Base-by-base conservation (phyloP, 768 basidiomycete genomes). In the Leccinum broughii region DNA sequence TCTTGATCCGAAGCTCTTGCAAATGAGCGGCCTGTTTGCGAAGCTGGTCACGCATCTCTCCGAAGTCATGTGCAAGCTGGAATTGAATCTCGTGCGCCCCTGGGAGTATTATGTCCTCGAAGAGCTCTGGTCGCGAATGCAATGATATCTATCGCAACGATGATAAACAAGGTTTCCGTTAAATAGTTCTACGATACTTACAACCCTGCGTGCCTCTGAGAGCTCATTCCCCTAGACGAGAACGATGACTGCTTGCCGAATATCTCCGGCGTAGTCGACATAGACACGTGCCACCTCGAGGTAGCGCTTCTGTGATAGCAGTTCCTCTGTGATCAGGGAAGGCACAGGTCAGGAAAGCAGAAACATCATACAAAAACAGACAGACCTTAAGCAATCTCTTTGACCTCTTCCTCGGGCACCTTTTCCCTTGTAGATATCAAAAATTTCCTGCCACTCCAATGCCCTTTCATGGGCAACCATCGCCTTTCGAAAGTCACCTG, bases 381-480 rank as follows among this genome's bases (percentile, higher is more conserved):
- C 85, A 39, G 51, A 93, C 95, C 93, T 39, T 90, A 87, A 13
- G 85, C 93, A 67, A 87, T 84, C 3, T 82, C 81, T 14, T 76
- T 70, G 10, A 93, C 69, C 49, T 90, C 86, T 13, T 88, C 86
- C 30, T 76, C 75, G 0, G 79, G 60, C 9, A 84, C 66, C 2
- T 80, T 75, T 52, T 83, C 79, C 28, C 78, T 78, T 22, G 83
- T 66, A 3, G 28, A 97, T 77, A 26, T 91, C 87, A 72, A 99
- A 98, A 0, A 97, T 77, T 63, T 95, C 93, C 67, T 90, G 87
- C 96, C 96, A 99, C 56, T 90, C 85, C 39, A 93, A 77, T 0
- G 90, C 90, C 58, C 87, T 89, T 73, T 98, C 95, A 67, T 94
- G 86, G 0, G 95, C 88, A 9, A 89, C 80, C 83, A 99, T 87